Percentiles rank a stretch among this genome's conserved stretches.
Conservation (phyloP, 441 rosid genomes). For the Bruguiera hainesii region DNA sequence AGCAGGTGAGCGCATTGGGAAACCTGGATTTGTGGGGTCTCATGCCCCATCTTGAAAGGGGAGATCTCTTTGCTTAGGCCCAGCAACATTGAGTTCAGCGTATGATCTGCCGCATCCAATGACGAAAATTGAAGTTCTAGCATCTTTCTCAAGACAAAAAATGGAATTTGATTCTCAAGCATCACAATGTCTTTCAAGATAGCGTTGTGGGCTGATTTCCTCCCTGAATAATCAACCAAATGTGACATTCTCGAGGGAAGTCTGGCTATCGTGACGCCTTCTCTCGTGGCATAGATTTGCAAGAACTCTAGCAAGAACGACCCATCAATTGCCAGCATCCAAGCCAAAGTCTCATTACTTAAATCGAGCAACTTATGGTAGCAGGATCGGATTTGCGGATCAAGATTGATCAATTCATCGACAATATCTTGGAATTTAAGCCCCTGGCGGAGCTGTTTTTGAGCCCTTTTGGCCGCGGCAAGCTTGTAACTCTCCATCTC, state of each 20-base stretch:
- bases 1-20: no score
- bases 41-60: constrained; percentile 26
- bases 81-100: constrained; percentile 35
- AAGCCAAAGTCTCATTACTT: constrained; percentile 50
- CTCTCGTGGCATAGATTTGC: no score
- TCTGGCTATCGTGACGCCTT: no score
- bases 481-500: constrained; percentile 69
- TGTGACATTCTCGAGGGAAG: no score
- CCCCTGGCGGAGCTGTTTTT: constrained; percentile 24
- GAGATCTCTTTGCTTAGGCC: constrained; percentile 53
- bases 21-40: no score
- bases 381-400: constrained; percentile 40
- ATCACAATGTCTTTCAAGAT: constrained; percentile 57
- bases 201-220: no score
- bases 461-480: constrained; percentile 40
- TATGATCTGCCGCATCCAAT: constrained; percentile 34
- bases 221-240: no score
- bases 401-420: constrained; percentile 36
- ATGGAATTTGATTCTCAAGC: constrained; percentile 78
- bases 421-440: constrained; percentile 40
- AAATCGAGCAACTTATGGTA: constrained; percentile 55
- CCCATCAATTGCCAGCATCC: constrained; percentile 66
- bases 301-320: no score
- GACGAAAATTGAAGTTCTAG: constrained; percentile 42
- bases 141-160: constrained; percentile 49